phyloP scores from a whole-genome alignment of 257 asterid species.

The Anisodus tanguticus region DNA sequence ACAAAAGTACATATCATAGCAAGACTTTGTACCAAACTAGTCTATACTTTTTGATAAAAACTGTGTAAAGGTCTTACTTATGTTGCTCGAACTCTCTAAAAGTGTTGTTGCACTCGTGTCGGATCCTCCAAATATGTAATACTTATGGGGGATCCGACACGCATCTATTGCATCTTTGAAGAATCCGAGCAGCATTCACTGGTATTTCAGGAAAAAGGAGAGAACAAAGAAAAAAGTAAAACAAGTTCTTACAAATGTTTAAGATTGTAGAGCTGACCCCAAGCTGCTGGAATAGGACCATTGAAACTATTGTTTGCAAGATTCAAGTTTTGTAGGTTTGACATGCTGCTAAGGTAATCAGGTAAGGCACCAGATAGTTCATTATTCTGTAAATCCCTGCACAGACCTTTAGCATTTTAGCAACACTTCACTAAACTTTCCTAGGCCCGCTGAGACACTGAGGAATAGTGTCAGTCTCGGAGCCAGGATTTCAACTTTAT shows the following conservation, averaged over 20 bases:
- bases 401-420: conserved; percentile 1
- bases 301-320: conserved; percentile 67
- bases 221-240: conserved; percentile 9
- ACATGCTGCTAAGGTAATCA: conserved; percentile 64
- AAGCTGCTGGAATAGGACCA: conserved; percentile 75
- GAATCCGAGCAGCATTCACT: not conserved
- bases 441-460: too few species aligned
- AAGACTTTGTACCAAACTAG: not conserved
- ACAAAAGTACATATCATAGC: conserved; percentile 23
- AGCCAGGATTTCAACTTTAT: too few species aligned
- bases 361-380: conserved; percentile 69
- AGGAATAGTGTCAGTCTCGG: too few species aligned
- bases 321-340: conserved; percentile 64
- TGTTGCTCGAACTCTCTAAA: not conserved
- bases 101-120: not conserved
- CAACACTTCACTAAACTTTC: not conserved
- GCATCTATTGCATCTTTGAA: not conserved
- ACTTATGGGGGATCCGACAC: not conserved
- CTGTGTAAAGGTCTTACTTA: not conserved
- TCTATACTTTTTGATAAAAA: not conserved
- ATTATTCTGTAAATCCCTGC: conserved; percentile 81
- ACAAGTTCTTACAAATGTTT: conserved; percentile 62
- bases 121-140: not conserved
- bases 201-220: not conserved
- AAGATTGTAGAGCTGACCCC: conserved; percentile 71